A percentile compares a stretch with the other conserved stretches of the same genome.
phyloP scores from a whole-genome alignment of 139 green algal species.

The Chlorella sp. region DNA sequence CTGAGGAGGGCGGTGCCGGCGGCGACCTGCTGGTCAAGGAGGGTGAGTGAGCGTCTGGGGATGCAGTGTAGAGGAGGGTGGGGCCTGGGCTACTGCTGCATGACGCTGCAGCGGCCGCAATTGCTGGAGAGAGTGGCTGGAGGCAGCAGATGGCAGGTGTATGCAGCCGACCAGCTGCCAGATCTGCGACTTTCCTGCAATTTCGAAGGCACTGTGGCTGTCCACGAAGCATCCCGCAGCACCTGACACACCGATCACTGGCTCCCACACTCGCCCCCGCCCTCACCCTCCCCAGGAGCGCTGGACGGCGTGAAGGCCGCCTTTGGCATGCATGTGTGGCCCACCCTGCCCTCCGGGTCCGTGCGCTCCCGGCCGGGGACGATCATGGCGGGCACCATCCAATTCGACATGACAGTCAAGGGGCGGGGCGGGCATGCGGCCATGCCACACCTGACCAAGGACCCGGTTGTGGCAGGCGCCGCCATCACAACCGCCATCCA shows the following conservation, averaged over 20 bases:
- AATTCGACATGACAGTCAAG: conserved; percentile 73
- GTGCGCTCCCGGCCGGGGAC: conserved; percentile 72
- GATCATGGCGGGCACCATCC: conserved; percentile 83
- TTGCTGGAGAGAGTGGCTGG: too few species aligned
- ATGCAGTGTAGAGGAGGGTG: neutral
- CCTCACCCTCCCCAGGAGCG: conserved; percentile 36
- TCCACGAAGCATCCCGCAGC: too few species aligned
- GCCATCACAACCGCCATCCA: conserved; percentile 80
- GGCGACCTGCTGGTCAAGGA: conserved; percentile 73
- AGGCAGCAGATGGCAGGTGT: too few species aligned
- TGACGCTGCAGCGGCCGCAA: too few species aligned
- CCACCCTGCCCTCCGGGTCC: conserved; percentile 63
- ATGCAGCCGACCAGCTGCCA: too few species aligned
- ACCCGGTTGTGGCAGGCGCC: conserved; percentile 84
- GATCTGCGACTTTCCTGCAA: too few species aligned
- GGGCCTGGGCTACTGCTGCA: too few species aligned
- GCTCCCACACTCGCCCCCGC: too few species aligned
- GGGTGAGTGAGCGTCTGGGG: too few species aligned
- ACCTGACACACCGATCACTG: too few species aligned
- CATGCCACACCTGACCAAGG: conserved; percentile 82
- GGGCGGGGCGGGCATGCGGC: conserved; percentile 88
- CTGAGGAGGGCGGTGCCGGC: conserved; percentile 89
- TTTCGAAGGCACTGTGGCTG: too few species aligned
- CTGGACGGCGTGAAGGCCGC: conserved; percentile 61
- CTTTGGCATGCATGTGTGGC: conserved; percentile 90